Evolutionary conservation across 768 basidiomycete genomes (phyloP), one percentile per base, ranked within the genome.

Genomic region (Tulasnella sp.): DNA sequence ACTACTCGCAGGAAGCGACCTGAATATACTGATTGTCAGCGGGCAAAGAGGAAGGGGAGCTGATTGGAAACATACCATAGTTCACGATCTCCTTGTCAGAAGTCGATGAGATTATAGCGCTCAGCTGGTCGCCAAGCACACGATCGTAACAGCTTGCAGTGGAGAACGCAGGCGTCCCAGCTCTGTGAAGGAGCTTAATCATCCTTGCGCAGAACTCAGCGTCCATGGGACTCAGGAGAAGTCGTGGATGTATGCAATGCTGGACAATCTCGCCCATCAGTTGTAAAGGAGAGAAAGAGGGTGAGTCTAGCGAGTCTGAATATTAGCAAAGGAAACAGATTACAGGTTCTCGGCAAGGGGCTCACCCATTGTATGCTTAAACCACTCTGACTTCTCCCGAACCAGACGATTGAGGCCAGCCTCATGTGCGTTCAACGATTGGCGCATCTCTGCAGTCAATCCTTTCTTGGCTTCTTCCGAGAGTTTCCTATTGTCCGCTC

Each of bases 61-160:
- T 10, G 27, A n/a, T 22, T 17, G 1, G 22, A 30, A 42, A 69
- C 75, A 30, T 66, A 88, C 93, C 92, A 66, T 92, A 92, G 70
- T 97, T 98, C 52, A 86, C 81, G 11, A 92, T 92, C 71, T 99
- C 93, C 65, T 90, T 90, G 72, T 94, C 94, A 63, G 93, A 96
- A 66, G 92, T 93, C 0, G 90, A 87, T 70, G 92, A 96, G 22
- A 97, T 75, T 10, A 92, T 78, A 4, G 84, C 82, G 53, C 87
- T 84, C 52, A 96, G 77, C 63, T 89, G 84, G 44, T 91, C 87
- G 7, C 83, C 83, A 22, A 98, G 82, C 34, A 87, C 91, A 73
- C 80, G 85, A 70, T 93, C 84, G 66, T 92, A 96, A 61, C 85
- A 83, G 67, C 81, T 78, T 10, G 96, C 70, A 0, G 92, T 92